Conservation (phyloP, 2,329 filamentous ascomycete genomes). For the Fusarium annulatum region DNA sequence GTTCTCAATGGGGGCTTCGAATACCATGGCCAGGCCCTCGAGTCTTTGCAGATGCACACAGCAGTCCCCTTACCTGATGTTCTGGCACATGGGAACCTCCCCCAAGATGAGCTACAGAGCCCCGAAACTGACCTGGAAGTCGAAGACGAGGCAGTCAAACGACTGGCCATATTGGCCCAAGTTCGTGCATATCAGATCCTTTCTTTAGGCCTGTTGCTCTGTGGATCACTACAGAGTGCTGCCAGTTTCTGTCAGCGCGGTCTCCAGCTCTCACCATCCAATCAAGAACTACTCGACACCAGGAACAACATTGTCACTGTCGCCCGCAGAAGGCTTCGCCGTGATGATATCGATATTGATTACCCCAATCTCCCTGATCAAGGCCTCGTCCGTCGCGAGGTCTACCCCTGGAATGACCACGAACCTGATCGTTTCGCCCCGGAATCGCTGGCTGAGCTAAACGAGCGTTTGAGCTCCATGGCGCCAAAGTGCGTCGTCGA, state of each 20-base stretch:
- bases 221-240: slow-evolving; percentile 76
- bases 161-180: slow-evolving; percentile 63
- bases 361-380: slow-evolving; percentile 70
- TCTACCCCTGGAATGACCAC: slow-evolving; percentile 76
- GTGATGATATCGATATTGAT: slow-evolving; percentile 59
- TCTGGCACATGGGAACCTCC: slow-evolving; percentile 58
- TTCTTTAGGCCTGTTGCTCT: slow-evolving; percentile 68
- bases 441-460: slow-evolving; percentile 77
- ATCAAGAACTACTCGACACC: slow-evolving; percentile 66
- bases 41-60: slow-evolving; percentile 57
- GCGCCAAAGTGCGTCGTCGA: slow-evolving; percentile 86
- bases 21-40: slow-evolving; percentile 76
- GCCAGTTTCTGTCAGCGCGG: slow-evolving; percentile 73
- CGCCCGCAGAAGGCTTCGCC: slow-evolving; percentile 60
- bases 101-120: slow-evolving; percentile 49
- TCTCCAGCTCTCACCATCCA: slow-evolving; percentile 63
- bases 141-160: slow-evolving; percentile 48
- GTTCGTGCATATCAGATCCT: slow-evolving; percentile 69
- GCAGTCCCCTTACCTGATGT: slow-evolving; percentile 56
- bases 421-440: slow-evolving; percentile 77
- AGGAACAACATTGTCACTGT: slow-evolving; percentile 65
- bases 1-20: slow-evolving; percentile 82
- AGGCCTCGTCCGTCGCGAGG: slow-evolving; percentile 74
- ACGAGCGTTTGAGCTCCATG: slow-evolving; percentile 72
- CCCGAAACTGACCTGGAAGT: slow-evolving; percentile 49